These are phyloP conservation scores for Ascoidea rubescens DNA, from an alignment of 805 yeast genomes.

Conservation along the genomic window DNA sequence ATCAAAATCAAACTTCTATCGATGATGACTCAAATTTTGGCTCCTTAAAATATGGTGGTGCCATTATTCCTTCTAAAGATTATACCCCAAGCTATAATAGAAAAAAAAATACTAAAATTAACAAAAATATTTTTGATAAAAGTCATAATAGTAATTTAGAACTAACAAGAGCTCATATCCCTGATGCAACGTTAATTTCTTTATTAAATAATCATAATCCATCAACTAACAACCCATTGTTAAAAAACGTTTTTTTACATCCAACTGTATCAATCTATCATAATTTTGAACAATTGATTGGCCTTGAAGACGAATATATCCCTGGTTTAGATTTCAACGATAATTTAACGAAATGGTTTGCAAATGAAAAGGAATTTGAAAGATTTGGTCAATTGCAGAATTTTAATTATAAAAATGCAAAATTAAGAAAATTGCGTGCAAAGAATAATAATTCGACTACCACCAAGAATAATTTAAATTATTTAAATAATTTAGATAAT, in stretches of 20 bases:
- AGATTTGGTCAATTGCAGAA: neutral
- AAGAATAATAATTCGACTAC: neutral
- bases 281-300: conserved; percentile 17
- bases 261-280: conserved; percentile 8
- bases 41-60: conserved; percentile 7
- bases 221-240: neutral
- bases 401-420: neutral
- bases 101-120: conserved; percentile 6
- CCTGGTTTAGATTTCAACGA: conserved; percentile 54
- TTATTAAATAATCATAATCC: conserved; percentile 2
- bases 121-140: neutral
- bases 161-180: conserved; percentile 12
- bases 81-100: conserved; percentile 6
- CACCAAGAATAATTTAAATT: too few species aligned
- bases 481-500: too few species aligned
- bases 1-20: too few species aligned
- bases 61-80: conserved; percentile 10
- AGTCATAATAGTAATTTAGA: conserved; percentile 11
- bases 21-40: too few species aligned
- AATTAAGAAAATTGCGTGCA: neutral
- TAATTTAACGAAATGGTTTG: conserved; percentile 35
- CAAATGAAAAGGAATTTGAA: conserved; percentile 1
- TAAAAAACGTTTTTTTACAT: conserved; percentile 4
- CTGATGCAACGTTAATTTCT: conserved; percentile 8
- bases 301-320: conserved; percentile 64